Conservation (phyloP, 2,329 filamentous ascomycete species). For the Aspergillus tanneri region DNA sequence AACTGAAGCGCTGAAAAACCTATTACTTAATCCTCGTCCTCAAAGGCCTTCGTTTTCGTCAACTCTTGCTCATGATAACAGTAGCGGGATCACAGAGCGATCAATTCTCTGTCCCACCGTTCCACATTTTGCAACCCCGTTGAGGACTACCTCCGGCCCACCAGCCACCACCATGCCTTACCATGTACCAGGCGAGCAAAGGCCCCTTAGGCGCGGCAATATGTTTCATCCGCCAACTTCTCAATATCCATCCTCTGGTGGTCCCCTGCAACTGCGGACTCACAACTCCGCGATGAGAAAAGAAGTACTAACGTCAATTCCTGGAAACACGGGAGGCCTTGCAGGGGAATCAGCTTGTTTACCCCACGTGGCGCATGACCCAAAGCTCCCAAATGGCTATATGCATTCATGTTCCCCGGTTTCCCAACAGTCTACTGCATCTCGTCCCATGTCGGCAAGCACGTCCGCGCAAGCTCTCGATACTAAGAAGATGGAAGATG, state of each 20-base stretch:
- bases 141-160: slow-evolving; percentile 38
- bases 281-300: slow-evolving; percentile 35
- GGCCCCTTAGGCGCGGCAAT: slow-evolving; percentile 17
- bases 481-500: slow-evolving; percentile 49
- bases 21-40: slow-evolving; percentile 45
- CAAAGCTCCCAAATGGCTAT: slow-evolving; percentile 17
- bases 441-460: slow-evolving; percentile 21
- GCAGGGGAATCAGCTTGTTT: slow-evolving; percentile 21
- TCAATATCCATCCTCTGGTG: slow-evolving; percentile 22
- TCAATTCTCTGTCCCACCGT: slow-evolving; percentile 20
- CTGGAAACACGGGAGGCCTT: slow-evolving; percentile 12
- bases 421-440: slow-evolving; percentile 23
- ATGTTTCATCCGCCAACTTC: slow-evolving; percentile 24
- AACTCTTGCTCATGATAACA: slow-evolving; percentile 23
- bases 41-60: slow-evolving; percentile 37
- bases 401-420: slow-evolving; percentile 22
- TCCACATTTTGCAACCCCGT: slow-evolving; percentile 32
- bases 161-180: slow-evolving; percentile 24
- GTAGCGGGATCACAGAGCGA: slow-evolving; percentile 20
- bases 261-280: slow-evolving; percentile 23
- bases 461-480: slow-evolving; percentile 34
- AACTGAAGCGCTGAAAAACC: slow-evolving; percentile 46
- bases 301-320: slow-evolving; percentile 28
- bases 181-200: slow-evolving; percentile 17
- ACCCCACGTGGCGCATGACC: slow-evolving; percentile 22